Percentiles rank a stretch among this genome's conserved stretches.
Conservation (phyloP, 1,284 basidiomycete species). For the Marasmius sp. region DNA sequence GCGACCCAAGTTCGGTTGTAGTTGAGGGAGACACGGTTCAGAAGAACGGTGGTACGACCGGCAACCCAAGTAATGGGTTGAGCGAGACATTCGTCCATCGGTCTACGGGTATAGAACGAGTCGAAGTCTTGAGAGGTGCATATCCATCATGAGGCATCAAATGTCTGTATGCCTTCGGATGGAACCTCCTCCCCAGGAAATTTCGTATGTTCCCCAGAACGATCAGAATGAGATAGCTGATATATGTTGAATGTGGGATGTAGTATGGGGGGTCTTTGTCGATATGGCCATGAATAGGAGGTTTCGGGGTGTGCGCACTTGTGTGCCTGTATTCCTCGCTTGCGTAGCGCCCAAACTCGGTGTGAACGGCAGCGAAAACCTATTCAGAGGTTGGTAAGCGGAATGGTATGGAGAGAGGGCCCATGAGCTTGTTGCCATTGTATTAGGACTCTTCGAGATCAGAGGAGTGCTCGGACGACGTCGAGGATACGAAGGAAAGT, state of each 20-base stretch:
- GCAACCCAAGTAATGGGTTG: constrained; percentile 94
- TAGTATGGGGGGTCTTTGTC: constrained; percentile 86
- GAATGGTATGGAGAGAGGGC: too few relatives aligned
- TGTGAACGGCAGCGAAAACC: too few relatives aligned
- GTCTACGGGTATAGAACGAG: constrained; percentile 96
- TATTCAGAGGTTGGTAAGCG: too few relatives aligned
- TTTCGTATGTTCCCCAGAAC: constrained; percentile 91
- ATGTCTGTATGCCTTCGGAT: constrained; percentile 74
- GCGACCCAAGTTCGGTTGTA: constrained; percentile 80
- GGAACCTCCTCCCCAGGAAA: constrained; percentile 89
- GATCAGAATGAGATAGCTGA: constrained; percentile 89
- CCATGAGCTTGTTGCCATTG: too few relatives aligned
- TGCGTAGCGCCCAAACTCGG: too few relatives aligned
- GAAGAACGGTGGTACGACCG: constrained; percentile 86
- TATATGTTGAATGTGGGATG: constrained; percentile 91
- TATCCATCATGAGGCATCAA: constrained; percentile 85
- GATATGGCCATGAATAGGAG: constrained; percentile 48
- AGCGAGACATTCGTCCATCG: constrained; percentile 97
- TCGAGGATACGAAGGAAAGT: constrained; percentile 66
- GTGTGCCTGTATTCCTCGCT: too few relatives aligned
- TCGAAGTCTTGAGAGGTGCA: constrained; percentile 98
- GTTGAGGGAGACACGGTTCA: constrained; percentile 85
- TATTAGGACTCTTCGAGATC: too few relatives aligned
- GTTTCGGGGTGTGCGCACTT: constrained; percentile 56
- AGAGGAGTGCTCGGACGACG: too few relatives aligned